phyloP scores from a whole-genome alignment of 306 rosid species.

The Hippophae tibetana region DNA sequence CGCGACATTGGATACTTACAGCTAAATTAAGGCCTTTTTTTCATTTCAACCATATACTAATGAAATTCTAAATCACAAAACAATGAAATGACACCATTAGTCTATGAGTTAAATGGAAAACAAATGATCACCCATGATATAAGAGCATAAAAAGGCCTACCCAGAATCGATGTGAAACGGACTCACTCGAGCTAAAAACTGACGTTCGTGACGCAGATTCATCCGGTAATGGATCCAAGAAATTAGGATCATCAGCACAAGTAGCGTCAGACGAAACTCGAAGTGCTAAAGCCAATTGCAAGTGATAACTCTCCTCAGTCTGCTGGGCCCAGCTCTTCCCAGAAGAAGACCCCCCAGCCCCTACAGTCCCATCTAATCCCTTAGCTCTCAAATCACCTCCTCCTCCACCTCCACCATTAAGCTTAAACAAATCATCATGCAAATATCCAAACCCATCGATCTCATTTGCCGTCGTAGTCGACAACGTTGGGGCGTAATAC shows the following conservation, averaged over 20 bases:
- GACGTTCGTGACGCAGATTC: constrained; percentile 36
- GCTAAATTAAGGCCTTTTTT: not conserved
- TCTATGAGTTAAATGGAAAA: not conserved
- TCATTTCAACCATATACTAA: not conserved
- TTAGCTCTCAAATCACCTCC: constrained; percentile 40
- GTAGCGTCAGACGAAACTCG: constrained; percentile 81
- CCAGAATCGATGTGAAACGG: constrained; percentile 88
- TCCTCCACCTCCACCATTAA: constrained; percentile 31
- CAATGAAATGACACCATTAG: not conserved
- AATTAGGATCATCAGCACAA: constrained; percentile 88
- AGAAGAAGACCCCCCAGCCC: constrained; percentile 36
- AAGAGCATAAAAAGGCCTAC: constrained; percentile 29
- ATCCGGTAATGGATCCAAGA: constrained; percentile 63
- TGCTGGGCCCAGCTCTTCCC: constrained; percentile 99
- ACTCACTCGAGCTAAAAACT: constrained; percentile 38
- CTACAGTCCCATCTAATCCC: constrained; percentile 31
- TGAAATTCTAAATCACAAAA: not conserved
- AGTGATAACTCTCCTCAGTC: constrained; percentile 96
- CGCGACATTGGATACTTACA: not conserved
- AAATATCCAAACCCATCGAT: constrained; percentile 53
- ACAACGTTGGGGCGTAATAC: constrained; percentile 61
- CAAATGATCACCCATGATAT: not conserved
- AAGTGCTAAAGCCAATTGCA: constrained; percentile 83
- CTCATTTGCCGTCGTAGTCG: constrained; percentile 56
- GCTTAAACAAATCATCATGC: constrained; percentile 45